phyloP scores from a whole-genome alignment of 805 yeast species.

The Starmera amethionina region DNA sequence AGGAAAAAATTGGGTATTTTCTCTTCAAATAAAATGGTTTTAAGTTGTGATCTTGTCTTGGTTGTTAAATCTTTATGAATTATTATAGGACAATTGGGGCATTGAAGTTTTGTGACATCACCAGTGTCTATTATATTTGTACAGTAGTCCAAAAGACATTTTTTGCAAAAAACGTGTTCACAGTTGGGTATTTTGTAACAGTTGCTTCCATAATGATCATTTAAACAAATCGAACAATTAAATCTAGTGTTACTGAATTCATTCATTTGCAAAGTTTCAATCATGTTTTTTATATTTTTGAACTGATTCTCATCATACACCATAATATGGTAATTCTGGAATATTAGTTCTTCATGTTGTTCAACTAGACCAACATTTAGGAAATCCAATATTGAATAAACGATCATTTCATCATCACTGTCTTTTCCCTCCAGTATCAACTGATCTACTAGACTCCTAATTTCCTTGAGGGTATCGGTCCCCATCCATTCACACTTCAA shows the following conservation, averaged over 20 bases:
- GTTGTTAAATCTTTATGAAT: constrained; percentile 10
- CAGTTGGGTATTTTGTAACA: constrained; percentile 30
- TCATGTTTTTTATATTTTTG: constrained; percentile 14
- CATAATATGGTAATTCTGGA: constrained; percentile 6
- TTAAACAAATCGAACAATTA: constrained; percentile 49
- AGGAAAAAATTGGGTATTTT: constrained; percentile 29
- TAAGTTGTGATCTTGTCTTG: constrained; percentile 23
- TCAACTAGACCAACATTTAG: constrained; percentile 18
- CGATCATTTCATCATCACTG: constrained; percentile 23
- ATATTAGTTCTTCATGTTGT: constrained; percentile 1
- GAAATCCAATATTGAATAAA: constrained; percentile 34
- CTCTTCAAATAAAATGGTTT: constrained; percentile 29
- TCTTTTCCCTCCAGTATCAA: constrained; percentile 24
- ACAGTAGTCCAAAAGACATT: constrained; percentile 35
- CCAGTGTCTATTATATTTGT: constrained; percentile 34
- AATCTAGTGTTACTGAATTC: constrained; percentile 29
- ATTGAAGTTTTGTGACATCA: constrained; percentile 40
- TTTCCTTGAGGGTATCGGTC: constrained; percentile 3
- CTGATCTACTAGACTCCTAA: constrained; percentile 13
- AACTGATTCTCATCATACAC: constrained; percentile 4
- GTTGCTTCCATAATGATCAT: constrained; percentile 32
- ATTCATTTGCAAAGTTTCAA: constrained; percentile 13
- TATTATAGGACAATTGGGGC: constrained; percentile 38
- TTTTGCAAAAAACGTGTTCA: constrained; percentile 37
- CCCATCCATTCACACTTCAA: constrained; percentile 25